Base-by-base conservation (phyloP, 805 yeast species). In the Metschnikowia kunwiensis region DNA sequence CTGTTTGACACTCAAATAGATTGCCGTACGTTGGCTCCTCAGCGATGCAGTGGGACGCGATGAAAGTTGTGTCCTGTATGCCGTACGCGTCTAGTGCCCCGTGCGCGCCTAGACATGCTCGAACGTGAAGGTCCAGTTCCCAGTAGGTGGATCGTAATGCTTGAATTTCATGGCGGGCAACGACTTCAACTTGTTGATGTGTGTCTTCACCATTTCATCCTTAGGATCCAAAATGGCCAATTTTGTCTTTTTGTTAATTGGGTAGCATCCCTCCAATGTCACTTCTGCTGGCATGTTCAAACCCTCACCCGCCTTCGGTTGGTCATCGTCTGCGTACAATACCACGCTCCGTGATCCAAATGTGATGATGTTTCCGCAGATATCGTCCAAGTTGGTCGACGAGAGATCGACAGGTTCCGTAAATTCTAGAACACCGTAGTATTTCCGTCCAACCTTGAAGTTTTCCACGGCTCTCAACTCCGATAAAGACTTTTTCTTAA, bases 371-470 rank as follows among this genome's bases (percentile, higher is more conserved):
- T 73, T 75, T 15, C 87, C 88, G 29, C 86, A 74, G 21, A 85
- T 74, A 29, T 78, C 74, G 11, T 80, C 74, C 38, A 78, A 58
- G 34, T 77, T 72, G 47, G 81, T 69, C 4, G 77, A 61, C 0
- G 95, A 77, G 46, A 93, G 69, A 59, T 93, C 97, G 30, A 93
- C 94, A 0, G 96, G 94, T 35, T 74, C 68, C 33, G 78, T 55
- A 57, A 89, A 93, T 53, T 80, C 82, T 32, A 93, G 73, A 36
- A 76, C 68, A 30, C 98, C 99, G 53, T 68, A 78, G 38, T 80
- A 81, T 43, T 73, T 73, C 46, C 93, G 80, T 5, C 97, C 98
- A 42, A 93, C 77, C 11, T 74, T 74, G 55, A 89, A 79, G 35
- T 78, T 69, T 12, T 69, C 50, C 16, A 93, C 82, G 5, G 72